A percentile compares a stretch with the other conserved stretches of the same genome.
phyloP scores from a whole-genome alignment of 2,329 filamentous ascomycete species.

The Myriosclerotinia scirpicola region DNA sequence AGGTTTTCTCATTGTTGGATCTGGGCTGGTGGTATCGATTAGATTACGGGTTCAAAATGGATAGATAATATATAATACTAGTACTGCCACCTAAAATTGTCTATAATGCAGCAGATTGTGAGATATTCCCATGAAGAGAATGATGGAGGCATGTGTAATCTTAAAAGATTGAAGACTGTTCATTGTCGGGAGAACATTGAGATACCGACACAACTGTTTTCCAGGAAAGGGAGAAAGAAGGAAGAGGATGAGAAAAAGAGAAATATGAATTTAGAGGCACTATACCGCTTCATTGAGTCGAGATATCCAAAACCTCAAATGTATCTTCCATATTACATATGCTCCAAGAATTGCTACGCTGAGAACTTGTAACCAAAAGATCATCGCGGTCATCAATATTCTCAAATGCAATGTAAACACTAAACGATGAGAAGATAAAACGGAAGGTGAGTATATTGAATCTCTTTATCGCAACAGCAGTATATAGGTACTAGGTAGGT shows the following conservation, averaged over 20 bases:
- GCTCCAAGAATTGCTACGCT: background rate
- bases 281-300: constrained; percentile 3
- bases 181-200: background rate
- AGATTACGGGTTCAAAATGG: background rate
- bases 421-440: background rate
- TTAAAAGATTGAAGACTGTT: background rate
- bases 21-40: background rate
- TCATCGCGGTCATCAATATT: background rate
- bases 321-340: constrained; percentile 7
- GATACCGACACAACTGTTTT: too few relatives aligned
- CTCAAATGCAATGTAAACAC: background rate
- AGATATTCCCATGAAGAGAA: background rate
- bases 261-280: background rate
- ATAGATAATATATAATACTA: background rate
- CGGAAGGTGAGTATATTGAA: background rate
- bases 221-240: background rate
- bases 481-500: background rate
- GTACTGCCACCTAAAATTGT: background rate
- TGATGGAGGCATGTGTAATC: background rate
- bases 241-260: background rate
- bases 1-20: background rate
- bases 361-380: constrained; percentile 13
- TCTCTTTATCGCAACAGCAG: background rate
- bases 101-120: background rate
- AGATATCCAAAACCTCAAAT: background rate